A percentile compares a stretch with the other conserved stretches of the same genome.
phyloP scores from a whole-genome alignment of 306 rosid genomes.

The Prinsepia uniflora region DNA sequence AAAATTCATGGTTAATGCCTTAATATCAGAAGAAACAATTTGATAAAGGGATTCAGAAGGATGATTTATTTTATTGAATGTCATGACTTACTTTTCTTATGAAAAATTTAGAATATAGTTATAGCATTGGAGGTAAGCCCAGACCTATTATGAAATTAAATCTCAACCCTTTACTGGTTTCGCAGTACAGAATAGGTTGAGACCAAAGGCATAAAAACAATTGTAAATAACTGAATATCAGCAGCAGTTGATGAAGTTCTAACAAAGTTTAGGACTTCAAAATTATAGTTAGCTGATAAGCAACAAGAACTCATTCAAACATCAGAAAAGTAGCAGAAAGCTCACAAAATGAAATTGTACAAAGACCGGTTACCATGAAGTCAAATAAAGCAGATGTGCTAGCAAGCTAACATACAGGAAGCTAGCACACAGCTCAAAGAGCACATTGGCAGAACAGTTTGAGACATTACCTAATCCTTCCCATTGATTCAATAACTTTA shows the following conservation, averaged over 20 bases:
- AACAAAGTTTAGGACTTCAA: neutral
- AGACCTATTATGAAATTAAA: neutral
- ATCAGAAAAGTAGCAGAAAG: neutral
- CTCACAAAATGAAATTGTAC: neutral
- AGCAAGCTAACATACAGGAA: neutral
- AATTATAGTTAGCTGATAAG: neutral
- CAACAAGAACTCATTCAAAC: neutral
- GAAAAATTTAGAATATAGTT: too few relatives aligned
- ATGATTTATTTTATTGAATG: neutral
- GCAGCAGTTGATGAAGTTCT: neutral
- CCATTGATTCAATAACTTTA: neutral
- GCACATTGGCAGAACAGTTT: neutral
- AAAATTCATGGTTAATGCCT: conserved; percentile 13
- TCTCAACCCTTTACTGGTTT: too few relatives aligned
- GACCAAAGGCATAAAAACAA: neutral
- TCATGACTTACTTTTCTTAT: too few relatives aligned
- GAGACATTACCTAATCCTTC: neutral
- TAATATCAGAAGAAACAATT: conserved; percentile 10
- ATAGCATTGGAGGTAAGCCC: too few relatives aligned
- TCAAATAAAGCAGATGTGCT: neutral
- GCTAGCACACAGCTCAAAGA: neutral
- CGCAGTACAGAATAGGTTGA: neutral
- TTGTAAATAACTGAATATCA: neutral
- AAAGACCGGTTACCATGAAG: neutral
- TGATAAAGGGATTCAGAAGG: neutral